phyloP scores from a whole-genome alignment of 1,284 basidiomycete genomes.

The Rhodotorula sp. region DNA sequence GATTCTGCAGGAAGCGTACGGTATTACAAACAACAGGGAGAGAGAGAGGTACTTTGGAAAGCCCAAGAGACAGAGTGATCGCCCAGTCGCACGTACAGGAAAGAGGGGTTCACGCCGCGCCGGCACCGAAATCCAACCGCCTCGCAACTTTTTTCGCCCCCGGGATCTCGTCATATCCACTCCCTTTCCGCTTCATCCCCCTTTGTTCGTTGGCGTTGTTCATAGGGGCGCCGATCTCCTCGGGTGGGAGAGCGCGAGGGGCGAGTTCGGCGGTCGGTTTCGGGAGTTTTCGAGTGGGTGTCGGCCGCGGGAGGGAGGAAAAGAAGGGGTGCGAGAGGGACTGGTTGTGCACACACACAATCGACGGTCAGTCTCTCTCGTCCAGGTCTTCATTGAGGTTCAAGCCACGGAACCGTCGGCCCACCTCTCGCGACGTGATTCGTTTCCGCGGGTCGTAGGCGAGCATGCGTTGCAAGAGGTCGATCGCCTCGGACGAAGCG shows the following conservation, averaged over 20 bases:
- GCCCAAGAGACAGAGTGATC: too few species aligned
- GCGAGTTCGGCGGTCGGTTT: slow-evolving; percentile 62
- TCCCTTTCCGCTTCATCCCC: slow-evolving; percentile 12
- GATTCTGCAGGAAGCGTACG: too few species aligned
- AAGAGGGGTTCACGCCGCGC: too few species aligned
- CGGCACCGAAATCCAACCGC: slow-evolving; percentile 32
- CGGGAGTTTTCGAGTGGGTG: slow-evolving; percentile 75
- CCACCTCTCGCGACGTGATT: slow-evolving; percentile 76
- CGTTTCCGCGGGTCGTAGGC: slow-evolving; percentile 82
- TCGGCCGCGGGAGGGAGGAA: slow-evolving; percentile 69
- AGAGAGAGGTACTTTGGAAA: too few species aligned
- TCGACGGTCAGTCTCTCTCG: not conserved
- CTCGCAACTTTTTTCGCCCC: slow-evolving; percentile 38
- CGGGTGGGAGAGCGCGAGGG: slow-evolving; percentile 57
- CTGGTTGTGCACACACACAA: slow-evolving; percentile 49
- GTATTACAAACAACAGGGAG: too few species aligned
- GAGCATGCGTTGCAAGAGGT: slow-evolving; percentile 74
- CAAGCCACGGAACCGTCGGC: too few species aligned
- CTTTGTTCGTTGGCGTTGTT: slow-evolving; percentile 14
- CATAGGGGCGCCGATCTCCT: slow-evolving; percentile 21
- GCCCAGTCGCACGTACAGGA: too few species aligned
- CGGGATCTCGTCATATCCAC: slow-evolving; percentile 20
- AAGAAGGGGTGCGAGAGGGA: slow-evolving; percentile 76
- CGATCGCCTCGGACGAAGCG: slow-evolving; percentile 80
- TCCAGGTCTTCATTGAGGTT: too few species aligned